A percentile compares a stretch with the other conserved stretches of the same genome.
Evolutionary conservation across 2,329 filamentous ascomycete species (phyloP).

Genomic region (Colletotrichum liriopes): DNA sequence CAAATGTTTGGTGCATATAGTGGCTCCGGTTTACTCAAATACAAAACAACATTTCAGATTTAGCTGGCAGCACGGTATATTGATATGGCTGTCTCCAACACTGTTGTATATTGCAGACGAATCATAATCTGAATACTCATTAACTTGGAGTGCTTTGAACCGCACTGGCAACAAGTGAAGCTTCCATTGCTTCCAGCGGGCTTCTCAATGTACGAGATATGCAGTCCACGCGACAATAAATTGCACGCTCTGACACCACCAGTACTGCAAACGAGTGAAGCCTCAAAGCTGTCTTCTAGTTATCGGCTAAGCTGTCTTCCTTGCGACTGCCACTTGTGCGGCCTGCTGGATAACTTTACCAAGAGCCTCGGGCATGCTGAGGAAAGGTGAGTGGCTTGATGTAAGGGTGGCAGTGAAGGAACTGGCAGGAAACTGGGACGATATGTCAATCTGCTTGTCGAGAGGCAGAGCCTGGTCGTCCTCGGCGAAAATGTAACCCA

Average conservation of each 20-base stretch:
- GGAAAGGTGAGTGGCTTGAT: slow-evolving; percentile 28
- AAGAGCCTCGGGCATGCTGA: slow-evolving; percentile 29
- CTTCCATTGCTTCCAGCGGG: too few species aligned
- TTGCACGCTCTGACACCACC: neutral
- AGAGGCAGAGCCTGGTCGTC: slow-evolving; percentile 46
- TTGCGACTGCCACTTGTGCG: slow-evolving; percentile 9
- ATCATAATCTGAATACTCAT: too few species aligned
- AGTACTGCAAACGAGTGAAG: neutral
- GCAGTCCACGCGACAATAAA: neutral
- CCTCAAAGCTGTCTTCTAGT: neutral
- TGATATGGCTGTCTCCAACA: too few species aligned
- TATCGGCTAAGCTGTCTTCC: neutral
- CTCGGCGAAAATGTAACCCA: slow-evolving; percentile 47
- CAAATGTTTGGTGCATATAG: too few species aligned
- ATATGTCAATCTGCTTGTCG: slow-evolving; percentile 44
- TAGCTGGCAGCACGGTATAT: too few species aligned
- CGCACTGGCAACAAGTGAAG: too few species aligned
- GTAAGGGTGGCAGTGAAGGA: slow-evolving; percentile 36
- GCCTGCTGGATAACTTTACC: slow-evolving; percentile 19
- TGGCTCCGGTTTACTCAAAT: too few species aligned
- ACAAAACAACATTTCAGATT: too few species aligned
- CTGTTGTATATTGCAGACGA: too few species aligned
- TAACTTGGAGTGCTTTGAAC: too few species aligned
- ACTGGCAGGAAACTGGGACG: slow-evolving; percentile 47
- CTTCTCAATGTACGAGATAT: too few species aligned